These are phyloP conservation scores for Medicago lupulina DNA, from an alignment of 306 rosid genomes.

Conservation along the genomic window DNA sequence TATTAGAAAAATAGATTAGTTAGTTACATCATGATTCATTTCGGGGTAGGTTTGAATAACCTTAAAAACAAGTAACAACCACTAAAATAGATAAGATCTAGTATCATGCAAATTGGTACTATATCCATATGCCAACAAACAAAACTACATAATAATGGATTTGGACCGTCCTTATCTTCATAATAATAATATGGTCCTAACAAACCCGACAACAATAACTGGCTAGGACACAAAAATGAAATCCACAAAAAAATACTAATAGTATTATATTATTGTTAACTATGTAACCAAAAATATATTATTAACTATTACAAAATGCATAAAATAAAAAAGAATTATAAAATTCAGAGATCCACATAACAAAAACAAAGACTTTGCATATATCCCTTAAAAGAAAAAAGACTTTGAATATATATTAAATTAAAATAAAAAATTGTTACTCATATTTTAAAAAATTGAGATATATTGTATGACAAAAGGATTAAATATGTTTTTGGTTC, in stretches of 20 bases:
- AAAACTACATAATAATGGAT: conserved; percentile 1
- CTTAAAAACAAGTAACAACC: not conserved
- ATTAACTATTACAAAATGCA: not conserved
- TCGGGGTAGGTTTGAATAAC: not conserved
- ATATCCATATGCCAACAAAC: conserved; percentile 20
- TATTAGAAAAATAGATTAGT: not conserved
- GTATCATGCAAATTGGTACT: conserved; percentile 4
- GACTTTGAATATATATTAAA: not conserved
- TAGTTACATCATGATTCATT: not conserved
- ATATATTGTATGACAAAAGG: not conserved
- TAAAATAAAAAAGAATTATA: not conserved
- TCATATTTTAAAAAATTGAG: not conserved
- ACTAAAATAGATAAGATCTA: not conserved
- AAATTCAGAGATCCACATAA: conserved; percentile 5
- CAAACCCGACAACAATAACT: conserved; percentile 1
- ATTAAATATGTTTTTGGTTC: no score
- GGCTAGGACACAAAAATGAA: conserved; percentile 14
- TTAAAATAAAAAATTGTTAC: not conserved
- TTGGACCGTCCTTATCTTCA: not conserved
- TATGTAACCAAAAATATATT: no score
- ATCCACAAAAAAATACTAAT: conserved; percentile 1
- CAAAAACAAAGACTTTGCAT: not conserved
- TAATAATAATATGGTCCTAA: not conserved
- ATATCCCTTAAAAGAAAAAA: no score
- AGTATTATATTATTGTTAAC: not conserved